phyloP scores from a whole-genome alignment of 163 green algal genomes.

The Prototheca wickerhamii region DNA sequence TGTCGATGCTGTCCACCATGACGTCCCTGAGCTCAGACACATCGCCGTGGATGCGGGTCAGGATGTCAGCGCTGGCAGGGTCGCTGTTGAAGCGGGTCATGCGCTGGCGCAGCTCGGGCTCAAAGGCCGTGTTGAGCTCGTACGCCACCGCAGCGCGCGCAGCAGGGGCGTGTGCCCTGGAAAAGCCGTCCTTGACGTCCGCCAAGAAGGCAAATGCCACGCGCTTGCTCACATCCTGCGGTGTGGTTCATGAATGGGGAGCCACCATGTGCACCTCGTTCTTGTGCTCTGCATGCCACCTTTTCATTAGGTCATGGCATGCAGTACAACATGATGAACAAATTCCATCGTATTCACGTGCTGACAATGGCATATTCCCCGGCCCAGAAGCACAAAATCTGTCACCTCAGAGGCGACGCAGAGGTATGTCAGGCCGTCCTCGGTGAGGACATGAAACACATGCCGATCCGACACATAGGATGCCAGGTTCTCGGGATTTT shows the following conservation, averaged over 20 bases:
- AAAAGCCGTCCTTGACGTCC: constrained; percentile 68
- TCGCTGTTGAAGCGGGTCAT: constrained; percentile 71
- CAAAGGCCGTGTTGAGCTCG: constrained; percentile 78
- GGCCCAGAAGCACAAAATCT: not conserved
- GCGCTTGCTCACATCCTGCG: constrained; percentile 55
- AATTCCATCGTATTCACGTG: not conserved
- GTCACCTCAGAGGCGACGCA: constrained; percentile 80
- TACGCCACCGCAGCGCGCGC: constrained; percentile 60
- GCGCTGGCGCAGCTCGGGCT: constrained; percentile 58
- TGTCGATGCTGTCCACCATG: constrained; percentile 97
- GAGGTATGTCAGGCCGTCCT: constrained; percentile 72
- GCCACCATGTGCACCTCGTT: no score
- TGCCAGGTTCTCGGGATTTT: constrained; percentile 14
- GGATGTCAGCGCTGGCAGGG: constrained; percentile 24
- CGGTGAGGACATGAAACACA: constrained; percentile 79
- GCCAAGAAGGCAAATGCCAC: constrained; percentile 88
- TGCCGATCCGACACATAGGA: constrained; percentile 49
- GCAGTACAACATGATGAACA: not conserved
- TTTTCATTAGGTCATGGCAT: not conserved
- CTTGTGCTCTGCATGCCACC: no score
- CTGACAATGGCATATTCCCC: not conserved
- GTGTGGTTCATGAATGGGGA: not conserved
- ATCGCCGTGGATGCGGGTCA: constrained; percentile 51
- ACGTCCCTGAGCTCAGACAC: constrained; percentile 81
- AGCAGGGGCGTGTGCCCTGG: constrained; percentile 33